phyloP scores from a whole-genome alignment of 257 asterid genomes.

The Catharanthus roseus region DNA sequence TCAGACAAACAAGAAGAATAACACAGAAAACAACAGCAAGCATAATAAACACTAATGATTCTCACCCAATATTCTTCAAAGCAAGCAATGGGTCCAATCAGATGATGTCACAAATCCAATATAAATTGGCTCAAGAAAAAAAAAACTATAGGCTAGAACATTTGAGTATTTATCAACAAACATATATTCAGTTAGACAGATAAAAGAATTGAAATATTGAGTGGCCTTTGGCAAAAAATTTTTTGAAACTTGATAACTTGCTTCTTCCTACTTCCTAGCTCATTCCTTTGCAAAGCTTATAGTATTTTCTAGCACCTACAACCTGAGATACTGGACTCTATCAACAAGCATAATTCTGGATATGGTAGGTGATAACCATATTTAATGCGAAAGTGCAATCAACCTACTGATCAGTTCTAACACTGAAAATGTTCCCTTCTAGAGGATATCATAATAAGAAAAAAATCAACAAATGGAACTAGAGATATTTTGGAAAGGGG shows the following conservation, averaged over 20 bases:
- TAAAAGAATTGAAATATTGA: background rate
- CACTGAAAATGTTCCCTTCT: background rate
- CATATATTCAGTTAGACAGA: background rate
- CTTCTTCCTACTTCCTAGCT: too few species aligned
- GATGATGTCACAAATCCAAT: background rate
- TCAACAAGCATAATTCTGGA: background rate
- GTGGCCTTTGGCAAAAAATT: too few species aligned
- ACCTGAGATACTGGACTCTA: too few species aligned
- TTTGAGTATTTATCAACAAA: background rate
- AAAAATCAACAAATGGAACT: background rate
- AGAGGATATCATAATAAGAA: background rate
- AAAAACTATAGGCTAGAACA: background rate
- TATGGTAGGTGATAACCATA: background rate
- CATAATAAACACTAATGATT: background rate
- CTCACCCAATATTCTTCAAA: background rate
- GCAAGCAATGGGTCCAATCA: background rate
- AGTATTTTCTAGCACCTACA: too few species aligned
- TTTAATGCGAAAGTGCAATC: background rate
- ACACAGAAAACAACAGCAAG: background rate
- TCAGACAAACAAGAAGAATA: background rate
- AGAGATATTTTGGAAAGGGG: background rate
- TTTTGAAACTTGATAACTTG: too few species aligned
- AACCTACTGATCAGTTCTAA: background rate
- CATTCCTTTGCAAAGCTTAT: too few species aligned
- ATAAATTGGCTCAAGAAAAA: background rate